Percentiles rank a stretch among this genome's conserved stretches.
Conservation (phyloP, 2,329 filamentous ascomycete genomes). For the Fusarium coicis region DNA sequence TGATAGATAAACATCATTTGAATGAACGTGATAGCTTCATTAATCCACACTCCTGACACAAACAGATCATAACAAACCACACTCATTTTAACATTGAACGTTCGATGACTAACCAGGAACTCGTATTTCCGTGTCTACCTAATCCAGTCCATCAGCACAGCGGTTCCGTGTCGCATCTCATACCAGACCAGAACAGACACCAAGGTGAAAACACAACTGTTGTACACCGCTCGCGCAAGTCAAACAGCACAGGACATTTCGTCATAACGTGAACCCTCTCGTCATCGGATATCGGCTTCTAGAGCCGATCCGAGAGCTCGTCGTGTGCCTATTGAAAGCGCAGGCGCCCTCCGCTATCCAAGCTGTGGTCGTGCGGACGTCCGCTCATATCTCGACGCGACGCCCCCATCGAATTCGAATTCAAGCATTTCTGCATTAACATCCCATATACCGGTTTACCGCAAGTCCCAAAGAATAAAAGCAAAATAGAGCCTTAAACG, state of each 20-base stretch:
- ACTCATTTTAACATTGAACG: background rate
- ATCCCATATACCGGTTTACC: slow-evolving; percentile 42
- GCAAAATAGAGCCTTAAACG: slow-evolving; percentile 29
- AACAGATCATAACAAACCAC: slow-evolving; percentile 8
- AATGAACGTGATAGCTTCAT: slow-evolving; percentile 12
- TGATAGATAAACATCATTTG: background rate
- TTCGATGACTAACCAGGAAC: slow-evolving; percentile 36
- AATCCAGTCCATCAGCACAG: slow-evolving; percentile 45
- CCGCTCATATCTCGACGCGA: slow-evolving; percentile 37
- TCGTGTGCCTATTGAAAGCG: slow-evolving; percentile 33
- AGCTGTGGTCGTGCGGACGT: slow-evolving; percentile 39
- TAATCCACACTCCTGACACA: slow-evolving; percentile 15
- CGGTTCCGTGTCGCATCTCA: slow-evolving; percentile 38
- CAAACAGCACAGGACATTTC: slow-evolving; percentile 30
- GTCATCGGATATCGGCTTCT: slow-evolving; percentile 19
- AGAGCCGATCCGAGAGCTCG: slow-evolving; percentile 21
- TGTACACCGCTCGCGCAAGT: slow-evolving; percentile 42
- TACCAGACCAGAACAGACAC: slow-evolving; percentile 28
- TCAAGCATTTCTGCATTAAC: slow-evolving; percentile 45
- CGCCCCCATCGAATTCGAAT: slow-evolving; percentile 42
- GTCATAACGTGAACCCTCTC: slow-evolving; percentile 24
- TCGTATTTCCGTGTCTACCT: slow-evolving; percentile 45
- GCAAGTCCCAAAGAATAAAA: slow-evolving; percentile 41
- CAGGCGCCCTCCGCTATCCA: slow-evolving; percentile 42
- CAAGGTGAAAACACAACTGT: slow-evolving; percentile 39